A percentile compares a stretch with the other conserved stretches of the same genome.
Evolutionary conservation across 1,284 basidiomycete genomes (phyloP).

Genomic region (Cutaneotrichosporon mucoides): DNA sequence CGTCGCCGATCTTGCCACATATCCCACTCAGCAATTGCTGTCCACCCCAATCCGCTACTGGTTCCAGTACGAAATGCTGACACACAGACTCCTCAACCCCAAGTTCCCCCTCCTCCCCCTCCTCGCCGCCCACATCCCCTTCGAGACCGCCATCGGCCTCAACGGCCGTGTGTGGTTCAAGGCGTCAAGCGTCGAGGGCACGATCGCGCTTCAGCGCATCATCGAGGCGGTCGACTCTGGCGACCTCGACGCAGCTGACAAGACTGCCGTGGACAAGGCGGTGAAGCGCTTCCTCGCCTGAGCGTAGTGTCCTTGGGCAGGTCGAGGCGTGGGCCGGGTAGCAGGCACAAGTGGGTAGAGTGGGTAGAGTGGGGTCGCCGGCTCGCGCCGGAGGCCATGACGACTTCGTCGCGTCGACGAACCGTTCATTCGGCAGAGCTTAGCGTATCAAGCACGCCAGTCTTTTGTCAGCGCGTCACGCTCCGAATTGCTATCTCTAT

Average conservation of each 20-base stretch:
- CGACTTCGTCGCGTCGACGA: too few species aligned
- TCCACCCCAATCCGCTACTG: too few species aligned
- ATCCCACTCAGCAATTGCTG: too few species aligned
- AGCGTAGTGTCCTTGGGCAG: too few species aligned
- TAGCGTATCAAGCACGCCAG: too few species aligned
- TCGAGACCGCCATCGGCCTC: slow-evolving; percentile 52
- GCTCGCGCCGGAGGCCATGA: too few species aligned
- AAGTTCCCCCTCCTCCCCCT: slow-evolving; percentile 44
- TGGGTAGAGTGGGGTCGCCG: too few species aligned
- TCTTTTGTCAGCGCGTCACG: too few species aligned
- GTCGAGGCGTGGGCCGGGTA: neutral
- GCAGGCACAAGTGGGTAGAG: neutral
- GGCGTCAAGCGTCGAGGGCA: slow-evolving; percentile 40
- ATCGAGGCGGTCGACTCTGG: slow-evolving; percentile 42
- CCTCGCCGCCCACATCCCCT: slow-evolving; percentile 43
- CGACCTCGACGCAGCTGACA: slow-evolving; percentile 23
- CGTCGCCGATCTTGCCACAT: too few species aligned
- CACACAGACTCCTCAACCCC: slow-evolving; percentile 48
- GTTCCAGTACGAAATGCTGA: too few species aligned
- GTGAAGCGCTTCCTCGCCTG: slow-evolving; percentile 24
- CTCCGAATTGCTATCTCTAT: too few species aligned
- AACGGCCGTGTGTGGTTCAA: slow-evolving; percentile 55
- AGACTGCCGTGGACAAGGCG: slow-evolving; percentile 28
- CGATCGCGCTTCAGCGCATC: slow-evolving; percentile 46
- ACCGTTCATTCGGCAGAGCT: too few species aligned